Base-by-base conservation (phyloP, 257 asterid species). In the Ilex aquifolium region DNA sequence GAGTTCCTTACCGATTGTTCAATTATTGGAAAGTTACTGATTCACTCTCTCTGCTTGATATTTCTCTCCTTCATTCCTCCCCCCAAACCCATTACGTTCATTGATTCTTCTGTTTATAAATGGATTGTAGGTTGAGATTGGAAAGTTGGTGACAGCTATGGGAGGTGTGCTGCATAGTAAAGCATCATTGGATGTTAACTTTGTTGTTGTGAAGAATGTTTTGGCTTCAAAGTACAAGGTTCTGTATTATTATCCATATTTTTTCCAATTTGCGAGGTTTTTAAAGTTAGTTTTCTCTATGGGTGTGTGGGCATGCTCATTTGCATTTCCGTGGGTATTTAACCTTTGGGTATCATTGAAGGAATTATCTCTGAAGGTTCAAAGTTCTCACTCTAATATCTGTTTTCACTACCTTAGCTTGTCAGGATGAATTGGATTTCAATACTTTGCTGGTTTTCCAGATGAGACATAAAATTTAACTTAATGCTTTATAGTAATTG, bases 191-290 rank as follows among this genome's bases (percentile, higher is more conserved):
- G 97, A 90, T 76, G 94, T 89, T 76, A 85, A 66, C 79, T 90
- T 93, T 79, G 96, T 93, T 32, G 78, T 93, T 69, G 97, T 73
- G 73, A 87, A 90, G 84, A 85, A 83, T 77, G 99, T 93, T 72
- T 77, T 79, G 78, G 85, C 95, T 72, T 84, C 76, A 74, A 90
- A 82, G 72, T 90, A 89, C 78, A 85, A 84, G 96, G 99, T 87
- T 65, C 42, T 36, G 7, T 4, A 36, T 42, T 27, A 32, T 61
- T 73, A 48, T 55, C n/a, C 55, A 60, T n/a, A 40, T 51, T 73
- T 29, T 60, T 69, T 48, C 44, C 14, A 16, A 10, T 14, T 30
- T 7, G 11, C 17, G 13, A 44, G 17, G 32, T 39, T 15, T 2
- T 56, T 40, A 32, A 52, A 36, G 7, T 8, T 36, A 36, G 1